These are phyloP conservation scores for Rhizomucor miehei DNA, from an alignment of 371 early-diverging fungal species.

Conservation along the genomic window DNA sequence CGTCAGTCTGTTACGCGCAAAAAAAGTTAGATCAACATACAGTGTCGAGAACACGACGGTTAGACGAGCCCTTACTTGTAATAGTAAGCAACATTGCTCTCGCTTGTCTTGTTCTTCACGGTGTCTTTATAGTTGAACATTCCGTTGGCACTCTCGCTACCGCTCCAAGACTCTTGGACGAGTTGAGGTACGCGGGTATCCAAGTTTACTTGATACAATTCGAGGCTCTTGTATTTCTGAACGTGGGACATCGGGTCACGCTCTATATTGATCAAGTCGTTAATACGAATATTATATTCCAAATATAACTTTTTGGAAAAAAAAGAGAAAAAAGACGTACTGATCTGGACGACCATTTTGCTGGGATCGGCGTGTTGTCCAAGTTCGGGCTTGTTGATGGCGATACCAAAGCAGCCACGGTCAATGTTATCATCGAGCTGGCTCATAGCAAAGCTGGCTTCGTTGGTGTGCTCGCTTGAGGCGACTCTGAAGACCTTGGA, in stretches of 20 bases:
- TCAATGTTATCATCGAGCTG: conserved; percentile 17
- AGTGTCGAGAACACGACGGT: background rate
- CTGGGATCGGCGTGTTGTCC: conserved; percentile 12
- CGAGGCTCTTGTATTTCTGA: conserved; percentile 7
- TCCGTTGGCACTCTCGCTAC: background rate
- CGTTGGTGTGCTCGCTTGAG: conserved; percentile 15
- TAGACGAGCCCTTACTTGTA: conserved; percentile 16
- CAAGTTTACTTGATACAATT: conserved; percentile 12
- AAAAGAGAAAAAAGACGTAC: background rate
- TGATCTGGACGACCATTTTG: conserved; percentile 5
- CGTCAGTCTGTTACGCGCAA: conserved; percentile 7
- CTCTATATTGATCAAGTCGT: conserved; percentile 5
- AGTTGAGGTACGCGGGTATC: conserved; percentile 5
- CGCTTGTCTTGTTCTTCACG: background rate
- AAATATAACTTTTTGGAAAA: background rate
- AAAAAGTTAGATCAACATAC: background rate
- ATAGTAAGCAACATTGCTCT: conserved; percentile 14
- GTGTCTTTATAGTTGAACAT: conserved; percentile 19
- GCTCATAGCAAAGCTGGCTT: conserved; percentile 8
- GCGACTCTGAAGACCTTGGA: conserved; percentile 22
- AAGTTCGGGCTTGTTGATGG: conserved; percentile 11
- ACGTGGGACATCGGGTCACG: conserved; percentile 17
- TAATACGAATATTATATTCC: background rate
- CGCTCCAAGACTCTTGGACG: conserved; percentile 16
- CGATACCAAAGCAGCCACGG: conserved; percentile 23